Evolutionary conservation across 2,329 filamentous ascomycete genomes (phyloP), one percentile per base, ranked within the genome.

Genomic region (Monosporascus sp.): DNA sequence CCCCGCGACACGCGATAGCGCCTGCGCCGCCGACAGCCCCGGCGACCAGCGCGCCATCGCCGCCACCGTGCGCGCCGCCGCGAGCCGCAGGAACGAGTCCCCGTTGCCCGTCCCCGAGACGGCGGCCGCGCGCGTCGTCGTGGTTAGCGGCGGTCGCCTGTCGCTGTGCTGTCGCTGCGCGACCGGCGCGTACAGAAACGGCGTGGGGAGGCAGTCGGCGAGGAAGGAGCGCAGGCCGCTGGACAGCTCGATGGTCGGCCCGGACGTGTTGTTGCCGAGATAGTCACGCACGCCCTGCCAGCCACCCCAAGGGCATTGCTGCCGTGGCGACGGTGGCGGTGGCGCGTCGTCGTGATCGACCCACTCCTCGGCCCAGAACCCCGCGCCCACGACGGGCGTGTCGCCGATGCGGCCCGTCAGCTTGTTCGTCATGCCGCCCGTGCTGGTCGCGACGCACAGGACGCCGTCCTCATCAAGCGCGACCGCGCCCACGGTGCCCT

Each of bases 281-380:
- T 57, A 55, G n/a, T 51, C 43, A 7, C 22, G 54, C 48, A 58
- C 37, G 3, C 44, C 52, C 27, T n/a, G 63, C 59, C 52, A 71
- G 31, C 49, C 27, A 17, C 52, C 52, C 17, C 5, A 31, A 31
- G 27, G 27, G 9, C 27, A 31, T 11, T 31, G 27, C 27, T 31
- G 27, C 9, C 9, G 27, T 5, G 27, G 27, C 5, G 27, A 11
- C 9, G 9, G 27, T 31, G 27, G 8, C 4, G 27, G 27, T 5
- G 27, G 27, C 6, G 68, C 63, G 38, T 72, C 68, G 1, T 68
- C 69, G 2, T 75, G 70, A 52, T 85, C 80, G 7, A 71, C 69
- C 90, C 90, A 96, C 60, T 91, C 82, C 66, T 95, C 91, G 0
- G 91, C 90, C 90, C 90, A 96, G 69, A 91, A 96, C 0, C 91